phyloP scores from a whole-genome alignment of 2,329 filamentous ascomycete species.

The Fusarium hainanense region DNA sequence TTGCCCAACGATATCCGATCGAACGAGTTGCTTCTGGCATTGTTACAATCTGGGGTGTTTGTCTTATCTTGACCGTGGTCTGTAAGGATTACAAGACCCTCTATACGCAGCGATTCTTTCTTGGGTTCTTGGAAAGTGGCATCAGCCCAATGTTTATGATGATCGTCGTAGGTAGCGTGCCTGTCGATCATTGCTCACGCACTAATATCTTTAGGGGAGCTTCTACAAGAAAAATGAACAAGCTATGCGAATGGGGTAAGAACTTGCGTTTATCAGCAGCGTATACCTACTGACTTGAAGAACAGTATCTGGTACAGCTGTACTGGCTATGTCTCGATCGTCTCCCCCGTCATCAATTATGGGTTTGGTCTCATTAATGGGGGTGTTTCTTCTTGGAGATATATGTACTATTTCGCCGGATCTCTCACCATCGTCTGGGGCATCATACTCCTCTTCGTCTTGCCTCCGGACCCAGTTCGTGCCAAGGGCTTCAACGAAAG shows the following conservation, averaged over 20 bases:
- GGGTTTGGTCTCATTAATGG: slow-evolving; percentile 58
- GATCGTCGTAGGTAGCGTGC: slow-evolving; percentile 52
- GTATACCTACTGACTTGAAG: neutral
- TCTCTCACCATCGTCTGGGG: slow-evolving; percentile 56
- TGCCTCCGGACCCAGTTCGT: slow-evolving; percentile 55
- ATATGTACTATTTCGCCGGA: slow-evolving; percentile 47
- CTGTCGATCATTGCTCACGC: neutral
- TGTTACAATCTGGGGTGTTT: slow-evolving; percentile 50
- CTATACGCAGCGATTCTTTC: slow-evolving; percentile 62
- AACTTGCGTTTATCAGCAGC: neutral
- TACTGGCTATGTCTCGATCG: slow-evolving; percentile 57
- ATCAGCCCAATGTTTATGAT: slow-evolving; percentile 68
- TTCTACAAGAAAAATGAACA: slow-evolving; percentile 58
- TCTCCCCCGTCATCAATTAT: slow-evolving; percentile 61
- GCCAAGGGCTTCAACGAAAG: slow-evolving; percentile 47
- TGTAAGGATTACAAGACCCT: slow-evolving; percentile 53
- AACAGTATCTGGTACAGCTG: slow-evolving; percentile 54
- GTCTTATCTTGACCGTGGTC: slow-evolving; percentile 52
- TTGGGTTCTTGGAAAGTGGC: slow-evolving; percentile 66
- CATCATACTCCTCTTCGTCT: slow-evolving; percentile 51
- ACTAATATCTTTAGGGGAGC: slow-evolving; percentile 29
- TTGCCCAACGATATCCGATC: slow-evolving; percentile 58
- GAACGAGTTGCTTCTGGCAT: slow-evolving; percentile 56
- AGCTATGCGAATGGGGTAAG: slow-evolving; percentile 50
- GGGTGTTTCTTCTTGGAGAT: slow-evolving; percentile 47